These are phyloP conservation scores for Wickerhamomyces bisporus DNA, from an alignment of 805 yeast species.

Conservation along the genomic window DNA sequence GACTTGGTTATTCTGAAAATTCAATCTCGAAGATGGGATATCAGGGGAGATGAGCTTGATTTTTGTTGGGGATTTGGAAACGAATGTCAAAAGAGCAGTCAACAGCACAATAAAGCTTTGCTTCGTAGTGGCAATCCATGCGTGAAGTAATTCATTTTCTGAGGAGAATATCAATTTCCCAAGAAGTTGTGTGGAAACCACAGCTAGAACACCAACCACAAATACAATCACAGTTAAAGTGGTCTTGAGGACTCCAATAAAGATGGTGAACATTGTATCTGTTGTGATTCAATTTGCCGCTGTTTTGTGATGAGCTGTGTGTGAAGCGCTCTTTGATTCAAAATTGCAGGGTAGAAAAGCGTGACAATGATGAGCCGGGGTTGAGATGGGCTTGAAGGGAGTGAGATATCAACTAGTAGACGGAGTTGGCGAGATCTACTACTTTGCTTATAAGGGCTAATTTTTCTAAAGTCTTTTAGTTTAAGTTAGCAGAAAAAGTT, in stretches of 20 bases:
- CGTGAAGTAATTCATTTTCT: conserved; percentile 33
- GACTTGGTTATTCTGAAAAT: conserved; percentile 8
- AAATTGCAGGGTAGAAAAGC: too few relatives aligned
- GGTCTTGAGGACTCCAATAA: conserved; percentile 12
- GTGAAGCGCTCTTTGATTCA: too few relatives aligned
- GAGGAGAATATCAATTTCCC: conserved; percentile 29
- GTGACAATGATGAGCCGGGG: too few relatives aligned
- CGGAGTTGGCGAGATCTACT: too few relatives aligned
- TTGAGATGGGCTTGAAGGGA: too few relatives aligned
- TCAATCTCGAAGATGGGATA: conserved; percentile 15
- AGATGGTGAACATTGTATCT: not conserved
- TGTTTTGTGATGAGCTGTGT: not conserved
- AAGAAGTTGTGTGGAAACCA: conserved; percentile 42
- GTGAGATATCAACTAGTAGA: too few relatives aligned
- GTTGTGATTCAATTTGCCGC: not conserved
- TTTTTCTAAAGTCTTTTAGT: too few relatives aligned
- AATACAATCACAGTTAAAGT: conserved; percentile 8
- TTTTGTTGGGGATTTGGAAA: conserved; percentile 41
- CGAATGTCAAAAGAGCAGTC: conserved; percentile 42
- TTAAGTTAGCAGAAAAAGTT: too few relatives aligned
- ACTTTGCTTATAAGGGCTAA: too few relatives aligned
- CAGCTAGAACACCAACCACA: conserved; percentile 35
- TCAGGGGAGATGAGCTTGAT: conserved; percentile 45
- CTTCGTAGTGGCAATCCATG: conserved; percentile 49
- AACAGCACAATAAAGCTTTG: conserved; percentile 51